Conservation (phyloP, 352 stramenopile species). For the Phytophthora sp. region DNA sequence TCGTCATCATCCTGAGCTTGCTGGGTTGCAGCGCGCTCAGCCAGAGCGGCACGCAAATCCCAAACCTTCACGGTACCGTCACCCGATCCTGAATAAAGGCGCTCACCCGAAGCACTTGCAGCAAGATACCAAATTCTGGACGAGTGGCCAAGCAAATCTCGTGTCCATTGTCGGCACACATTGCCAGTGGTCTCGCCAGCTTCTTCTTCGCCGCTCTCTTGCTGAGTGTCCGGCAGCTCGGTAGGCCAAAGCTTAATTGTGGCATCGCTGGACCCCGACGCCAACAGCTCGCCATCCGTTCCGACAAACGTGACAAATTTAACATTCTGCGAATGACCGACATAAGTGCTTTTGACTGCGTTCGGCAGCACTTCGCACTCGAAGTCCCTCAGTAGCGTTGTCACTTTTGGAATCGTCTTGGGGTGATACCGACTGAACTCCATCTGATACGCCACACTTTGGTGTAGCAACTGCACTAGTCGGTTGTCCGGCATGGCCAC, state of each 20-base stretch:
- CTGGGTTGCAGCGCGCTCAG: conserved; percentile 46
- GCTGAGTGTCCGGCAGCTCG: conserved; percentile 44
- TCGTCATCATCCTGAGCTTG: conserved; percentile 44
- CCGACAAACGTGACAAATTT: conserved; percentile 90
- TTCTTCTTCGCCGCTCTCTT: conserved; percentile 35
- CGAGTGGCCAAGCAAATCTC: conserved; percentile 76
- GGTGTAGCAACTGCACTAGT: conserved; percentile 81
- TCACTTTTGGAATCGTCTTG: conserved; percentile 86
- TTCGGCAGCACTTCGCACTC: conserved; percentile 89
- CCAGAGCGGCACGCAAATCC: conserved; percentile 72
- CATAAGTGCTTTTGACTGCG: conserved; percentile 85
- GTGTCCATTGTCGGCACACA: conserved; percentile 59
- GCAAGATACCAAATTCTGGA: conserved; percentile 88
- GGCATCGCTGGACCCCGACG: conserved; percentile 86
- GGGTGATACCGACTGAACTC: conserved; percentile 90
- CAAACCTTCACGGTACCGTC: conserved; percentile 89
- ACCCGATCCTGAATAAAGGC: conserved; percentile 79
- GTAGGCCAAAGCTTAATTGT: conserved; percentile 88
- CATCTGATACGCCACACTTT: conserved; percentile 91
- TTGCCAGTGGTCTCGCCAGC: conserved; percentile 39
- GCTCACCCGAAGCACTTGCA: conserved; percentile 64
- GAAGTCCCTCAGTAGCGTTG: conserved; percentile 85
- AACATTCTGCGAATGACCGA: conserved; percentile 87
- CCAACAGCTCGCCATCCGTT: conserved; percentile 82
- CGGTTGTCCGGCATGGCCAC: conserved; percentile 75